Conservation (phyloP, 345 rosid species). For the Diplotaxis tenuifolia region DNA sequence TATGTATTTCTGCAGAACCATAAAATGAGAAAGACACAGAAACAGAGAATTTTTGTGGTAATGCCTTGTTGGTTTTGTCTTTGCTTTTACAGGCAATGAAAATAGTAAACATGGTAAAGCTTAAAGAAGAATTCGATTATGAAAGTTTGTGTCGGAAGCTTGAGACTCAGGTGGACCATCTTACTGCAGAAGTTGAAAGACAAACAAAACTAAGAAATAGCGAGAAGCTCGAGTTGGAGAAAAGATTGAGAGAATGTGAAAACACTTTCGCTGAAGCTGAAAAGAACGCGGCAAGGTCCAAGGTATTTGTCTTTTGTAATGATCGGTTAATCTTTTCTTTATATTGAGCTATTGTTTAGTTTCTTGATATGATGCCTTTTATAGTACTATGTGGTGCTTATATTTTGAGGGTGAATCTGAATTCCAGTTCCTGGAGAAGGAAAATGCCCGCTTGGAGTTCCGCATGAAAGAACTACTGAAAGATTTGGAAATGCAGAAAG, state of each 20-base stretch:
- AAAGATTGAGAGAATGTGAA: constrained; percentile 52
- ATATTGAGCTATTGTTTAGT: neutral
- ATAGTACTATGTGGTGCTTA: constrained; percentile 12
- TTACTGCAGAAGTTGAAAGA: constrained; percentile 87
- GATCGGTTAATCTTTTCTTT: constrained; percentile 6
- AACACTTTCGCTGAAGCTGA: constrained; percentile 50
- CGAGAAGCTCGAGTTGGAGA: constrained; percentile 56
- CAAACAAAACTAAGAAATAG: constrained; percentile 59
- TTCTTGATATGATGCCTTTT: constrained; percentile 17
- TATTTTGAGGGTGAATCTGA: constrained; percentile 18
- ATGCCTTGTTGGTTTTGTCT: constrained; percentile 14
- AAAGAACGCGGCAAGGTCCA: constrained; percentile 60
- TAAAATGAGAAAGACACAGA: neutral
- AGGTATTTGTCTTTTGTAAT: constrained; percentile 60
- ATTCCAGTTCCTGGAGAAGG: constrained; percentile 67
- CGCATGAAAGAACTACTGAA: constrained; percentile 50
- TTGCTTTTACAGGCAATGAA: constrained; percentile 83
- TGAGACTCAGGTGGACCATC: constrained; percentile 74
- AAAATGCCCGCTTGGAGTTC: constrained; percentile 53
- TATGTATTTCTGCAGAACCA: neutral
- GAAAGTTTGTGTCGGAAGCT: constrained; percentile 89
- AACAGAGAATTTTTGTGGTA: neutral
- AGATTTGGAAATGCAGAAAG: constrained; percentile 58
- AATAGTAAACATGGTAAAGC: constrained; percentile 85
- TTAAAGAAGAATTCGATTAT: constrained; percentile 91